phyloP scores from a whole-genome alignment of 192 early-diverging fungal species.

The Phlyctochytrium bullatum region DNA sequence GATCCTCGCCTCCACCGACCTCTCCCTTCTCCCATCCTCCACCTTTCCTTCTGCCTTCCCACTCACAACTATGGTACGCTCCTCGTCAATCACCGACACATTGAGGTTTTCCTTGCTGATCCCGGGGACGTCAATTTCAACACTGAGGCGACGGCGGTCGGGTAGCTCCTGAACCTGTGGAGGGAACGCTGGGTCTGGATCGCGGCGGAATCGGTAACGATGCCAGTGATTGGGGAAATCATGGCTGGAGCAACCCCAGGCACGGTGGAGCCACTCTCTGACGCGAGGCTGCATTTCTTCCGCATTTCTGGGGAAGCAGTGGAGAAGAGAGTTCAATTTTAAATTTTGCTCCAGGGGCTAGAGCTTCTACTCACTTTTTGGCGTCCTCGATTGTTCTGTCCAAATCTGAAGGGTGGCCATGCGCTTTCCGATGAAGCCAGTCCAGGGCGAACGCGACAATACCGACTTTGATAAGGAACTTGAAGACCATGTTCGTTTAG shows the following conservation, averaged over 20 bases:
- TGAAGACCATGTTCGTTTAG: no score
- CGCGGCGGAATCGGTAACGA: neutral
- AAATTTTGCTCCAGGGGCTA: no score
- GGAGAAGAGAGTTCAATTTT: no score
- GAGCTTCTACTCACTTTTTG: no score
- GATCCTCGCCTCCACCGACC: slow-evolving; percentile 12
- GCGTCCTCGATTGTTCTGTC: no score
- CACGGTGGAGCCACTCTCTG: no score
- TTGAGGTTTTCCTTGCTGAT: slow-evolving; percentile 17
- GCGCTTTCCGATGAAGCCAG: no score
- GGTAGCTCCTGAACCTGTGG: slow-evolving; percentile 6
- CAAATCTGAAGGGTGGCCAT: no score
- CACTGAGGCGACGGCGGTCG: slow-evolving; percentile 6
- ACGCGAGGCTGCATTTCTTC: no score
- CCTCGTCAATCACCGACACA: slow-evolving; percentile 19
- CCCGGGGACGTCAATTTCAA: slow-evolving; percentile 26
- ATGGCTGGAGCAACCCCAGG: no score
- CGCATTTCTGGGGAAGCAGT: no score
- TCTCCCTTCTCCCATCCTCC: slow-evolving; percentile 9
- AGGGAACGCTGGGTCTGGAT: neutral
- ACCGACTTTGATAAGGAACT: neutral
- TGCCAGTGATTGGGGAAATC: no score
- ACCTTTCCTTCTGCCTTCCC: slow-evolving; percentile 7
- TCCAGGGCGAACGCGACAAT: neutral
- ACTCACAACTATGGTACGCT: slow-evolving; percentile 12